Evolutionary conservation across 495 filamentous ascomycete genomes (phyloP).

Genomic region (Daldinia grandis): DNA sequence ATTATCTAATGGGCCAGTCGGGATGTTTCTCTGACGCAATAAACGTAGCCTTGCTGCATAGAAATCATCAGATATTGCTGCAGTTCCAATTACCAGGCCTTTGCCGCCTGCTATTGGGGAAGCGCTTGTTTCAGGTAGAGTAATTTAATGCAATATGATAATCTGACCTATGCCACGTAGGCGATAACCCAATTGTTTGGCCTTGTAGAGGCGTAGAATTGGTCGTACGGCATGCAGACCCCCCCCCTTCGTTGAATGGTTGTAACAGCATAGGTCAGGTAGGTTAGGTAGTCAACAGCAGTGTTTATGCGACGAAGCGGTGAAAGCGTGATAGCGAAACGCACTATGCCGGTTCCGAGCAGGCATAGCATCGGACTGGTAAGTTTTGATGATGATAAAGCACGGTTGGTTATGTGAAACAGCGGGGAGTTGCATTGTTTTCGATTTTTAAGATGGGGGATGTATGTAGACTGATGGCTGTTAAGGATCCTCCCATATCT

Average conservation of each 20-base stretch:
- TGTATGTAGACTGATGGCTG: not conserved
- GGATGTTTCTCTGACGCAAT: slow-evolving; percentile 22
- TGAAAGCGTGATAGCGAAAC: slow-evolving; percentile 23
- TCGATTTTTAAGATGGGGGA: slow-evolving; percentile 10
- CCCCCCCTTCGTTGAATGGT: not conserved
- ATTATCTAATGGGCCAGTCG: slow-evolving; percentile 31
- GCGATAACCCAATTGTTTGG: slow-evolving; percentile 20
- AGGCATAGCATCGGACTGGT: slow-evolving; percentile 12
- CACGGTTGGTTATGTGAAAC: slow-evolving; percentile 8
- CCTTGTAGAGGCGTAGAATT: slow-evolving; percentile 10
- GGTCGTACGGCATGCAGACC: slow-evolving; percentile 13
- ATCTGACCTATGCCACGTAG: slow-evolving; percentile 40
- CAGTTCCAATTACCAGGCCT: slow-evolving; percentile 36
- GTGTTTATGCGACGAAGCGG: slow-evolving; percentile 33
- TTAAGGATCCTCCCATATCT: not conserved
- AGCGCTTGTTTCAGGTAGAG: slow-evolving; percentile 44
- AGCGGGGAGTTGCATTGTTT: not conserved
- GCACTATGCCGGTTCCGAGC: slow-evolving; percentile 22
- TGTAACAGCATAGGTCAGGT: slow-evolving; percentile 6
- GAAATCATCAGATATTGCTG: slow-evolving; percentile 37
- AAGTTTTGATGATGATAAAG: slow-evolving; percentile 3
- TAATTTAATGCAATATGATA: slow-evolving; percentile 31
- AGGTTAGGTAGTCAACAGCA: slow-evolving; percentile 13
- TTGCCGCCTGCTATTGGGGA: slow-evolving; percentile 28
- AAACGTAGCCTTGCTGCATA: slow-evolving; percentile 33